phyloP scores from a whole-genome alignment of 2,329 filamentous ascomycete genomes.

The Pseudogymnoascus sp. region DNA sequence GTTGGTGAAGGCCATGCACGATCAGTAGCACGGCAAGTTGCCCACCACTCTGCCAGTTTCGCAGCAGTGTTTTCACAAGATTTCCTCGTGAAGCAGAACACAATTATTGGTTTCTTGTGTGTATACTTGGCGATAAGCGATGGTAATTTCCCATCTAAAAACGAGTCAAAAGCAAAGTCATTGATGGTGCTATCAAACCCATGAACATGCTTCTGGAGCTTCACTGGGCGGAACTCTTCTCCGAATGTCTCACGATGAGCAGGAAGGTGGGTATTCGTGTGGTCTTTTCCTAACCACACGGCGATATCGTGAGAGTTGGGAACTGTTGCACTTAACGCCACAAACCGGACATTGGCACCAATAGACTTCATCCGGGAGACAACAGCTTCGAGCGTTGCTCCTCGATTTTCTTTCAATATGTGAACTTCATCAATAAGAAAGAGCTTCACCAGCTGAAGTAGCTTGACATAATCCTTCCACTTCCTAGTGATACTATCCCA shows the following conservation, averaged over 20 bases:
- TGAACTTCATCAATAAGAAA: conserved; percentile 86
- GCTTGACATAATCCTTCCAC: conserved; percentile 70
- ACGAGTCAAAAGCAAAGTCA: conserved; percentile 69
- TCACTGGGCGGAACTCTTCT: conserved; percentile 73
- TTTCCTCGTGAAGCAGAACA: conserved; percentile 74
- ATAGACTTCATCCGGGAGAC: conserved; percentile 83
- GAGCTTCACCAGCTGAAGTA: conserved; percentile 68
- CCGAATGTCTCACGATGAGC: conserved; percentile 64
- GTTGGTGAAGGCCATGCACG: conserved; percentile 57
- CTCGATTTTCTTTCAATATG: conserved; percentile 71
- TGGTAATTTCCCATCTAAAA: conserved; percentile 57
- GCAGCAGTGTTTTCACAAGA: conserved; percentile 62
- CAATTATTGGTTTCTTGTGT: conserved; percentile 66
- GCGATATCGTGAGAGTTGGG: conserved; percentile 78
- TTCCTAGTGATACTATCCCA: conserved; percentile 86
- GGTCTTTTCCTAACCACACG: conserved; percentile 64
- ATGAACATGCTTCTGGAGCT: conserved; percentile 67
- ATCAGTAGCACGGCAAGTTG: conserved; percentile 39
- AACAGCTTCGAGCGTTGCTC: conserved; percentile 73
- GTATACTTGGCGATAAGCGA: conserved; percentile 60
- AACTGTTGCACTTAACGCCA: conserved; percentile 76
- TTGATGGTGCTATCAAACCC: conserved; percentile 58
- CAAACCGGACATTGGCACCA: conserved; percentile 65
- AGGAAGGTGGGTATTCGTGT: conserved; percentile 50
- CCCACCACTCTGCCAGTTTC: conserved; percentile 60